These are phyloP conservation scores for Brassica juncea DNA, from an alignment of 345 rosid genomes.

Conservation along the genomic window DNA sequence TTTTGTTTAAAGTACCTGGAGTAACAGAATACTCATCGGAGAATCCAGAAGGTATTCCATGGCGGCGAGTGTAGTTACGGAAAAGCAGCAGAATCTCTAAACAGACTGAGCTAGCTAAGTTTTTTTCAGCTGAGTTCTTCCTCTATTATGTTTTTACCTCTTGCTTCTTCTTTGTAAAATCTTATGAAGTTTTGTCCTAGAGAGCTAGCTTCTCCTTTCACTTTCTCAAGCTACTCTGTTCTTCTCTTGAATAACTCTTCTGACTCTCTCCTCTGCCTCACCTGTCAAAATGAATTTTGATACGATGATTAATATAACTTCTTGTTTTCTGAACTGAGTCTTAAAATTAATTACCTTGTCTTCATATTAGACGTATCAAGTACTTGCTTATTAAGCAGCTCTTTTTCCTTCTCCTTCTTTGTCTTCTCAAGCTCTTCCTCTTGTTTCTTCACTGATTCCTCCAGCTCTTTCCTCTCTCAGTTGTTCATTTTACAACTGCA, in stretches of 20 bases:
- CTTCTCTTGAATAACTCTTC: conserved; percentile 37
- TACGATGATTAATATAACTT: background rate
- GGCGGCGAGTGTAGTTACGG: conserved; percentile 35
- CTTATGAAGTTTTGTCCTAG: conserved; percentile 38
- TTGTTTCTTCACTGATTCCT: conserved; percentile 32
- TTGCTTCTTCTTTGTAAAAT: conserved; percentile 34
- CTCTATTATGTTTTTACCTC: background rate
- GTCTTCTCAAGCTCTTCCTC: conserved; percentile 44
- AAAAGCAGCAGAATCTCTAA: conserved; percentile 41
- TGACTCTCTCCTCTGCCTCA: conserved; percentile 40
- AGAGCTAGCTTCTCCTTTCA: conserved; percentile 48
- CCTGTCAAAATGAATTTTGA: background rate
- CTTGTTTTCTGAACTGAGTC: conserved; percentile 2
- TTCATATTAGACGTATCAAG: conserved; percentile 41
- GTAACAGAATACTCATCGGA: conserved; percentile 34
- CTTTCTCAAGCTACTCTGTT: conserved; percentile 41
- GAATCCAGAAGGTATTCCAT: conserved; percentile 22
- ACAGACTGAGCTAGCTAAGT: conserved; percentile 37
- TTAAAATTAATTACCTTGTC: conserved; percentile 32
- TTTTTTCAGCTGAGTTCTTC: conserved; percentile 35
- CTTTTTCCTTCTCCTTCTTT: conserved; percentile 40
- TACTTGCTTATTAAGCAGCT: conserved; percentile 38
- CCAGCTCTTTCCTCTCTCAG: conserved; percentile 45
- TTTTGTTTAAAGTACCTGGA: no score
- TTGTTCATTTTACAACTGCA: conserved; percentile 40